Conservation (phyloP, 176 grass and related monocot species). For the Typha latifolia region DNA sequence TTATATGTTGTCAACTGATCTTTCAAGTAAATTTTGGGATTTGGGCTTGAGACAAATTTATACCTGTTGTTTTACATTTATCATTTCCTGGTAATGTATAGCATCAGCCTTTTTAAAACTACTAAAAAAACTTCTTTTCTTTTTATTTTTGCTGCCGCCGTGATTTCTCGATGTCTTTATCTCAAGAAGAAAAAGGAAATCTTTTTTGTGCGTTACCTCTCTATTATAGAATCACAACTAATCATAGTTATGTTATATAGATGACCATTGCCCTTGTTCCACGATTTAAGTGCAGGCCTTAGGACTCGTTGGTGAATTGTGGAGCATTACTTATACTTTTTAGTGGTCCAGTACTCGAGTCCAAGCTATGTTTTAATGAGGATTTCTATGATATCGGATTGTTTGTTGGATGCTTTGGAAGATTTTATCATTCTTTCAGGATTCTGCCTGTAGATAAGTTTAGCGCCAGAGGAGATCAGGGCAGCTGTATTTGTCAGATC, state of each 20-base stretch:
- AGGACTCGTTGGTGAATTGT: constrained; percentile 8
- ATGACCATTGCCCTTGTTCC: constrained; percentile 6
- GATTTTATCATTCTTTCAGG: neutral
- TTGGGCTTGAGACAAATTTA: neutral
- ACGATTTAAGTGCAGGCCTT: constrained; percentile 12
- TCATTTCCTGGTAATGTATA: neutral
- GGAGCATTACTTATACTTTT: neutral
- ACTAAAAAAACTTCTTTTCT: neutral
- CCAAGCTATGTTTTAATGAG: neutral
- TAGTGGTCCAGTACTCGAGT: constrained; percentile 1
- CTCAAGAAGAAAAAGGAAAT: neutral
- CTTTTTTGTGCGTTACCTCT: neutral
- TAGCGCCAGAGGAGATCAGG: neutral
- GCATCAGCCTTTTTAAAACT: neutral
- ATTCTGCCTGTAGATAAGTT: constrained; percentile 1
- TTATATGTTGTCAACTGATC: too few relatives aligned
- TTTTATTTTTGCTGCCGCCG: too few relatives aligned
- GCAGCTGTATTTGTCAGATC: neutral
- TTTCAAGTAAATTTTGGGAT: constrained; percentile 1
- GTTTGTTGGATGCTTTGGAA: constrained; percentile 13
- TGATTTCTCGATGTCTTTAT: neutral
- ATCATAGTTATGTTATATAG: neutral
- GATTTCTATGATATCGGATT: constrained; percentile 1
- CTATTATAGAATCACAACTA: neutral
- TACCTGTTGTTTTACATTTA: neutral